Conservation (phyloP, 345 rosid genomes). For the Clarkia xantiana region DNA sequence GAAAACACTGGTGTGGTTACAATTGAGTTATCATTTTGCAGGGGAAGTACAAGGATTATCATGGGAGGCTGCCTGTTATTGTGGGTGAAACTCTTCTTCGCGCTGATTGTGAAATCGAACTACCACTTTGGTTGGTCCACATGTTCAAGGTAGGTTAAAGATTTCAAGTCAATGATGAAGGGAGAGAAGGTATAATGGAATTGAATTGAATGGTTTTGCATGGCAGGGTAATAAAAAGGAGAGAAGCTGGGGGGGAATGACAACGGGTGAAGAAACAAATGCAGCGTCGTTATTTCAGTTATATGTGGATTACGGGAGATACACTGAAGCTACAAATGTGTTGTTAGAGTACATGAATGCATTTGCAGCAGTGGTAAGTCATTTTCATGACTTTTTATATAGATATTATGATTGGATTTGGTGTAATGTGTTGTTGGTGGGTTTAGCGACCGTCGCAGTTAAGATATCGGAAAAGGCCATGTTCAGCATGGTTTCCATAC, state of each 20-base stretch:
- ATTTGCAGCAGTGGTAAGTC: constrained; percentile 55
- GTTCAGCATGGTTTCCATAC: constrained; percentile 77
- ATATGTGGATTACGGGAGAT: constrained; percentile 61
- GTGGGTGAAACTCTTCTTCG: constrained; percentile 92
- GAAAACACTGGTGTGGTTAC: no score
- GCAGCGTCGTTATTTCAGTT: constrained; percentile 69
- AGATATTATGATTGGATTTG: neutral
- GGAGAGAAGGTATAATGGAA: no score
- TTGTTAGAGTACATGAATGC: constrained; percentile 58
- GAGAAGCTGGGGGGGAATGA: constrained; percentile 51
- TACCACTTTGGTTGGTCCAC: constrained; percentile 88
- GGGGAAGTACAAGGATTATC: constrained; percentile 57
- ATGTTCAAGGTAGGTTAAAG: constrained; percentile 94
- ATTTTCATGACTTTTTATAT: neutral
- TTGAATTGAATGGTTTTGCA: neutral
- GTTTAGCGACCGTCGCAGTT: constrained; percentile 67
- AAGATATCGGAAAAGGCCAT: constrained; percentile 53
- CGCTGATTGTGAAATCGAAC: constrained; percentile 61
- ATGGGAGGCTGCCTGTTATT: constrained; percentile 62
- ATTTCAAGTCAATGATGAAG: no score
- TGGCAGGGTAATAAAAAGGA: constrained; percentile 31
- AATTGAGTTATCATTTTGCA: no score
- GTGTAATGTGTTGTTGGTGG: neutral
- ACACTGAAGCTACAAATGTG: constrained; percentile 70
- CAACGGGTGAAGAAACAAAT: constrained; percentile 49